phyloP scores from a whole-genome alignment of 1,284 basidiomycete genomes.

The Apiotrichum montevideense region DNA sequence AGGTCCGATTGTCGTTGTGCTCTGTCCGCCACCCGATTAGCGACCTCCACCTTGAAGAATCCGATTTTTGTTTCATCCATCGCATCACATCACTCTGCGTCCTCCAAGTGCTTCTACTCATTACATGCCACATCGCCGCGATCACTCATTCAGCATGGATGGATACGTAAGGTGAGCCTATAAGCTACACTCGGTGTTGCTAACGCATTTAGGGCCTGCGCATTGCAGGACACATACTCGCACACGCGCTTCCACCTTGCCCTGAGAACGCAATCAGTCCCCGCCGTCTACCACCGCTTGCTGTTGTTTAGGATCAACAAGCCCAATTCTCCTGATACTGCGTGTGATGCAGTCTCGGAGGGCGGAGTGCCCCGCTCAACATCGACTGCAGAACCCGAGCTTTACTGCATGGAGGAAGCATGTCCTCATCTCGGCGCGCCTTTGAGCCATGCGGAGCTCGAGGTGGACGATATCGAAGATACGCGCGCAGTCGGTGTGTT shows the following conservation, averaged over 20 bases:
- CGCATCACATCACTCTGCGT: no score
- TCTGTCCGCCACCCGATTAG: no score
- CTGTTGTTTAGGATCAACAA: conserved; percentile 61
- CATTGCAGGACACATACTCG: conserved; percentile 52
- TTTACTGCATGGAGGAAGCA: conserved; percentile 77
- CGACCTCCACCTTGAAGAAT: no score
- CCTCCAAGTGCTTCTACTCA: no score
- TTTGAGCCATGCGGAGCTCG: conserved; percentile 55
- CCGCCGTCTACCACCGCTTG: conserved; percentile 58
- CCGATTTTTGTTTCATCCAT: no score
- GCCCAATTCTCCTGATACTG: conserved; percentile 3
- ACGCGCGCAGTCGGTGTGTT: conserved; percentile 30
- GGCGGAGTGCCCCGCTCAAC: no score
- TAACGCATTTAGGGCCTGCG: conserved; percentile 49
- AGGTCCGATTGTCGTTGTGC: no score
- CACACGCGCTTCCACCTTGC: conserved; percentile 66
- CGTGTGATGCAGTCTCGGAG: no score
- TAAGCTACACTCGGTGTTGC: background rate
- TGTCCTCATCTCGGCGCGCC: conserved; percentile 82
- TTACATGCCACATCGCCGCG: no score
- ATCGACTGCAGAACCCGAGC: conserved; percentile 48
- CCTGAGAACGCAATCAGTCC: conserved; percentile 58
- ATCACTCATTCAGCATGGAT: background rate
- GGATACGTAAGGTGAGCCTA: background rate
- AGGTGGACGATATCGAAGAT: conserved; percentile 35